phyloP scores from a whole-genome alignment of 225 moss, liverwort and hornwort species.

The Pseudisothecium myosuroides region DNA sequence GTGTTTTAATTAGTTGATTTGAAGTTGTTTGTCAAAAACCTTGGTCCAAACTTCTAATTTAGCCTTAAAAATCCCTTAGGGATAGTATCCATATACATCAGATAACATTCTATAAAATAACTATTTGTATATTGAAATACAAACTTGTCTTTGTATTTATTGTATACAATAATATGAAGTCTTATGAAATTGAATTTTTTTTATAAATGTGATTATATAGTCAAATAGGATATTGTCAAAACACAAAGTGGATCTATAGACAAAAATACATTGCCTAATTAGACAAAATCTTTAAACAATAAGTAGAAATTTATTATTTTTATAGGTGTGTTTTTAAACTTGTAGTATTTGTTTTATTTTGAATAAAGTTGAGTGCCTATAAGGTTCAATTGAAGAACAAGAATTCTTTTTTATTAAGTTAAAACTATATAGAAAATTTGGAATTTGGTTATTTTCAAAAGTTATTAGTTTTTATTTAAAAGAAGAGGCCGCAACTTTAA shows the following conservation, averaged over 20 bases:
- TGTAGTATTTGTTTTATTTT: background rate
- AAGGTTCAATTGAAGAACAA: background rate
- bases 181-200: no score
- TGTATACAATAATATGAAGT: no score
- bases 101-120: background rate
- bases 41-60: background rate
- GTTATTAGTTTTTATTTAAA: background rate
- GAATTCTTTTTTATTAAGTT: background rate
- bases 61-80: background rate
- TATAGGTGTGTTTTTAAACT: background rate
- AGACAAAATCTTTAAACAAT: background rate
- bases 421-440: background rate
- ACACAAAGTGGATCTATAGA: no score
- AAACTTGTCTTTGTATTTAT: no score
- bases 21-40: background rate
- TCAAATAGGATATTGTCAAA: no score
- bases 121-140: background rate
- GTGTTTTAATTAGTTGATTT: background rate
- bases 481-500: fast-evolving
- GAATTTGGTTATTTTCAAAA: background rate
- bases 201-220: no score
- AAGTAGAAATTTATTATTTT: background rate
- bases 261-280: background rate
- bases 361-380: background rate
- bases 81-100: background rate